These are phyloP conservation scores for Didymella glomerata DNA, from an alignment of 2,329 filamentous ascomycete genomes.

Conservation along the genomic window DNA sequence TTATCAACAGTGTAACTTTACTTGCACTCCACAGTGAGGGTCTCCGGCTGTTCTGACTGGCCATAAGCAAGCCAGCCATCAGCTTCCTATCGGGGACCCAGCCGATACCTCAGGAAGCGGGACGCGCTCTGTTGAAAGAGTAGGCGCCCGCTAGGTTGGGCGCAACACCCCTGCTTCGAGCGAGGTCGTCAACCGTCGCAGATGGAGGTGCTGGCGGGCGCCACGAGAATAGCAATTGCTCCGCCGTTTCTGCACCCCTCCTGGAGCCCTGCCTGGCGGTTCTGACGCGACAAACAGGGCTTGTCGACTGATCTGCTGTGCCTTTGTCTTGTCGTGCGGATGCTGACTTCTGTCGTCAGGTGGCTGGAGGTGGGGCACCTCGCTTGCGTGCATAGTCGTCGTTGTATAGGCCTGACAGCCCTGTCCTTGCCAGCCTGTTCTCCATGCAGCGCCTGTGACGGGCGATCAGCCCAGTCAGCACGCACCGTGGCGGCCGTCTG, in stretches of 20 bases:
- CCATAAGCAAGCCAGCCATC: slow-evolving; percentile 44
- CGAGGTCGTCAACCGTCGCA: slow-evolving; percentile 16
- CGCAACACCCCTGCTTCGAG: slow-evolving; percentile 29
- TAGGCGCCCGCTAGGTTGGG: slow-evolving; percentile 50
- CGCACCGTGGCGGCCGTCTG: slow-evolving; percentile 35
- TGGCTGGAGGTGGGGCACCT: slow-evolving; percentile 41
- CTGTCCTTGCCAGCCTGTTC: slow-evolving; percentile 22
- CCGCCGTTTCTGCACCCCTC: slow-evolving; percentile 26
- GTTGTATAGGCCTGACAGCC: slow-evolving; percentile 21
- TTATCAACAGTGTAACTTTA: slow-evolving; percentile 26
- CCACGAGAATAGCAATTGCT: slow-evolving; percentile 31
- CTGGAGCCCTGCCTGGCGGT: slow-evolving; percentile 7
- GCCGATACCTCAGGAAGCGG: slow-evolving; percentile 44
- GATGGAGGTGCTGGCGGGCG: slow-evolving; percentile 21
- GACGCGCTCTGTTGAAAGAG: slow-evolving; percentile 34
- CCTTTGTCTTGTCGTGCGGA: slow-evolving; percentile 27
- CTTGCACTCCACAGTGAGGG: slow-evolving; percentile 35
- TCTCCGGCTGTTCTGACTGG: slow-evolving; percentile 47
- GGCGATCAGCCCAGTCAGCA: slow-evolving; percentile 49
- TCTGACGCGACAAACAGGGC: slow-evolving; percentile 25
- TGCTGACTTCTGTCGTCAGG: slow-evolving; percentile 34
- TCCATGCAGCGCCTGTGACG: slow-evolving; percentile 36
- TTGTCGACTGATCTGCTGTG: slow-evolving; percentile 29
- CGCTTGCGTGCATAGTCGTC: slow-evolving; percentile 46
- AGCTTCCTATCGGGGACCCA: slow-evolving; percentile 49